Evolutionary conservation across 2,329 filamentous ascomycete genomes (phyloP).

Genomic region (Xylariomycetidae sp.): DNA sequence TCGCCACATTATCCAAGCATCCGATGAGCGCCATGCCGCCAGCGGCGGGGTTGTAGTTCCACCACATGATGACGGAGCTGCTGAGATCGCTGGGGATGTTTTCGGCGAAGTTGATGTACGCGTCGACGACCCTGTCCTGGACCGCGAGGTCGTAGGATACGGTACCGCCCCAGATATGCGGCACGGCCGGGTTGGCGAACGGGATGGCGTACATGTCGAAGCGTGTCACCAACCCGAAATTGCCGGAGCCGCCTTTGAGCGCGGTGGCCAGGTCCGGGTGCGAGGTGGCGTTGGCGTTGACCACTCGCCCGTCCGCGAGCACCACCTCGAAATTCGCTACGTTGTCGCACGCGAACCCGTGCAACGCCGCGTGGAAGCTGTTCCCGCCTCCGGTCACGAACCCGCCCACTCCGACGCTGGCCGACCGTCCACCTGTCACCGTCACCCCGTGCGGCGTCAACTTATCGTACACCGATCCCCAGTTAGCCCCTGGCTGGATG

Average conservation of each 20-base stretch:
- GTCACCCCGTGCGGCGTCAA: constrained; percentile 19
- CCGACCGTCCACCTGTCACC: constrained; percentile 20
- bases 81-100: constrained; percentile 5
- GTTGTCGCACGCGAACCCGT: constrained; percentile 27
- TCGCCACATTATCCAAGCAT: constrained; percentile 24
- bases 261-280: constrained; percentile 29
- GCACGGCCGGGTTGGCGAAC: neutral
- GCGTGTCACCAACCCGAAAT: constrained; percentile 6
- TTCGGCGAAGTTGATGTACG: constrained; percentile 10
- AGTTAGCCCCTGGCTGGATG: constrained; percentile 21
- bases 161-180: constrained; percentile 28
- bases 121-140: constrained; percentile 15
- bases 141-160: constrained; percentile 22
- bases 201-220: neutral
- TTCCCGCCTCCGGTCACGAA: constrained; percentile 22
- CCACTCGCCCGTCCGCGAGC: constrained; percentile 26
- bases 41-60: constrained; percentile 25
- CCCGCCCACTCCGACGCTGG: constrained; percentile 23
- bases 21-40: constrained; percentile 23
- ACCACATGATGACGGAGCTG: constrained; percentile 25
- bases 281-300: constrained; percentile 29
- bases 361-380: constrained; percentile 16
- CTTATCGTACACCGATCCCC: constrained; percentile 16
- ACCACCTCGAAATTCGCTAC: constrained; percentile 23
- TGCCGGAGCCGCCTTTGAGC: constrained; percentile 5